Evolutionary conservation across 2,329 filamentous ascomycete species (phyloP).

Genomic region (Coniochaeta sp.): DNA sequence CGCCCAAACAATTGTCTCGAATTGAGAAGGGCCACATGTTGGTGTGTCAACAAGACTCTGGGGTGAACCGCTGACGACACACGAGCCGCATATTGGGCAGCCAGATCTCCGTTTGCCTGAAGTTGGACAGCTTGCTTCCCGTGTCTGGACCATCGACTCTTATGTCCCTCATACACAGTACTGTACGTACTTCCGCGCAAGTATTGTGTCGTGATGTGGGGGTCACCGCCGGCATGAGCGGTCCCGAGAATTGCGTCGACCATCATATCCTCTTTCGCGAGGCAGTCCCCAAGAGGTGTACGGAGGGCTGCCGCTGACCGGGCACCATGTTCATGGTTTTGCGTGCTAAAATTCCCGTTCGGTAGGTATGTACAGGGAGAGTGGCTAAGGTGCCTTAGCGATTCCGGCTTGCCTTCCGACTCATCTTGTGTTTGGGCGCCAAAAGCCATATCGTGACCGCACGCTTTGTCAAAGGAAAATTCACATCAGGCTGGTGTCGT

Average conservation of each 20-base stretch:
- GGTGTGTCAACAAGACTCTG: not conserved
- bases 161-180: too few relatives aligned
- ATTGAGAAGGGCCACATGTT: not conserved
- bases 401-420: not conserved
- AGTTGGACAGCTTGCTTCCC: not conserved
- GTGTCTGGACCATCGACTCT: too few relatives aligned
- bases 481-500: not conserved
- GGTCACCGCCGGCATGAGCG: not conserved
- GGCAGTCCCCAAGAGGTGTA: not conserved
- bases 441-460: not conserved
- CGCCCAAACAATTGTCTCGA: not conserved
- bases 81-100: not conserved
- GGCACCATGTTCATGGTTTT: not conserved
- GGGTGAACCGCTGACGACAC: not conserved
- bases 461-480: not conserved
- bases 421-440: not conserved
- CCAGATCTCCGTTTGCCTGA: not conserved
- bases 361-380: not conserved
- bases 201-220: not conserved
- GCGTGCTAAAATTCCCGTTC: not conserved
- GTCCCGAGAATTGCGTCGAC: not conserved
- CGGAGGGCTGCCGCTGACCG: not conserved
- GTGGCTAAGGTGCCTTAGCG: too few relatives aligned
- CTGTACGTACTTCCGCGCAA: not conserved
- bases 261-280: not conserved